phyloP scores from a whole-genome alignment of 1,284 basidiomycete species.

The Austropuccinia psidii region DNA sequence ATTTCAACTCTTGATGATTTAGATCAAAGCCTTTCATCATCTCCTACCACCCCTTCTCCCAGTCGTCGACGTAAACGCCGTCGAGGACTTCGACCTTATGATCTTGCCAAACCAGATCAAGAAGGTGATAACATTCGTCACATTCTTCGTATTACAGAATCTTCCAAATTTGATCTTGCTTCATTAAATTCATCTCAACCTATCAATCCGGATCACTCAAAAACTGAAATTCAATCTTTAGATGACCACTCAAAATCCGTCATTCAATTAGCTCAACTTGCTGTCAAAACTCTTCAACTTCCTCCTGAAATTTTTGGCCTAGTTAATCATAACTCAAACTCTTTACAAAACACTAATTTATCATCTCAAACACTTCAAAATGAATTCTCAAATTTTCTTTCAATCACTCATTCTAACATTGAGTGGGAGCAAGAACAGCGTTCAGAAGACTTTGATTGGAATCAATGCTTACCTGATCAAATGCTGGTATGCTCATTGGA shows the following conservation, averaged over 20 bases:
- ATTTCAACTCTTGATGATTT: background rate
- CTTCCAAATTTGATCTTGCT: background rate
- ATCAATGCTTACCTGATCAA: constrained; percentile 39
- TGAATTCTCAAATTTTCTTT: background rate
- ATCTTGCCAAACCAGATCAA: constrained; percentile 25
- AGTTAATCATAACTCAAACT: background rate
- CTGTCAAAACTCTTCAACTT: constrained; percentile 8
- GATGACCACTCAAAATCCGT: constrained; percentile 16
- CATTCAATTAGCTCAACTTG: constrained; percentile 12
- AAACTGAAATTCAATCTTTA: constrained; percentile 6
- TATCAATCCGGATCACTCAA: constrained; percentile 9
- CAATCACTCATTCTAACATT: background rate
- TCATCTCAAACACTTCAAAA: background rate
- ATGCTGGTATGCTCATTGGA: constrained; percentile 44
- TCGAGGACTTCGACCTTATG: constrained; percentile 26
- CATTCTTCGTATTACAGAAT: constrained; percentile 27
- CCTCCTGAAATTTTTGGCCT: constrained; percentile 10
- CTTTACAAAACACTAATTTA: background rate
- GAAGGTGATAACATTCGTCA: constrained; percentile 31
- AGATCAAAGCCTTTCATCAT: background rate
- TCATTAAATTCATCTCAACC: background rate
- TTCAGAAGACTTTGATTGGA: constrained; percentile 29
- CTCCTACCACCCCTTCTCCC: background rate
- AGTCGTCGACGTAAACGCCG: background rate
- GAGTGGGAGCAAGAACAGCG: constrained; percentile 34